These are phyloP conservation scores for Guyanaporus albipodus DNA, from an alignment of 768 basidiomycete genomes.

Conservation along the genomic window DNA sequence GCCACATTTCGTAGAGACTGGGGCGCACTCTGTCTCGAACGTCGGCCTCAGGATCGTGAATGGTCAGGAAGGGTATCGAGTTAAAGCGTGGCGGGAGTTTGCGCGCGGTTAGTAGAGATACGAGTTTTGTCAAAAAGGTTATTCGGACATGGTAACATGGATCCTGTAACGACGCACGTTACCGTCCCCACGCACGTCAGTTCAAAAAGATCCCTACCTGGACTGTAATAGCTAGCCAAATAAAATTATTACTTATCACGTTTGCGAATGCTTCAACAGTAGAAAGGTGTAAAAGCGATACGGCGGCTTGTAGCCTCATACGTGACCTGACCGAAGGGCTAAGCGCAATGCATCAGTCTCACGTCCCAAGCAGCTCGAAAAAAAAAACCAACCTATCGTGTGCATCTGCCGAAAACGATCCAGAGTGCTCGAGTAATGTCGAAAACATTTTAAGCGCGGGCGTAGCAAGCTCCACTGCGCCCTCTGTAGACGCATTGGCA, in stretches of 20 bases:
- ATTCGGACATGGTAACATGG: slow-evolving; percentile 83
- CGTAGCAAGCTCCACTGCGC: slow-evolving; percentile 60
- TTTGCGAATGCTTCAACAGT: slow-evolving; percentile 54
- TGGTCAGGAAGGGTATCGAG: slow-evolving; percentile 80
- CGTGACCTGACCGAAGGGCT: slow-evolving; percentile 67
- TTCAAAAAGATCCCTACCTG: slow-evolving; percentile 52
- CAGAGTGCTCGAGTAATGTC: slow-evolving; percentile 64
- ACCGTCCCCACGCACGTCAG: not conserved
- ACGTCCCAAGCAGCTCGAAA: not conserved
- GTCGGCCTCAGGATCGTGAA: slow-evolving; percentile 88
- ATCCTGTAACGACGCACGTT: slow-evolving; percentile 49
- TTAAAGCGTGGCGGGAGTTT: slow-evolving; percentile 74
- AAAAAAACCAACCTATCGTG: slow-evolving; percentile 43
- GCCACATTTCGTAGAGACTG: not conserved
- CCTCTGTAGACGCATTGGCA: slow-evolving; percentile 54
- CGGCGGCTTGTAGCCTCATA: slow-evolving; percentile 77
- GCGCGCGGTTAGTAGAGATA: slow-evolving; percentile 55
- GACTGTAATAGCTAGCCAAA: slow-evolving; percentile 64
- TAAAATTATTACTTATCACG: slow-evolving; percentile 57
- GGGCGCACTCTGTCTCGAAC: slow-evolving; percentile 58
- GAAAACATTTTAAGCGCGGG: slow-evolving; percentile 77
- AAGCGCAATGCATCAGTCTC: slow-evolving; percentile 11
- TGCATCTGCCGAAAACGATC: slow-evolving; percentile 56
- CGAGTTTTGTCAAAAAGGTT: slow-evolving; percentile 70
- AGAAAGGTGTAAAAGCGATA: slow-evolving; percentile 75